Evolutionary conservation across 2,329 filamentous ascomycete genomes (phyloP).

Genomic region (Arachnomyces sp.): DNA sequence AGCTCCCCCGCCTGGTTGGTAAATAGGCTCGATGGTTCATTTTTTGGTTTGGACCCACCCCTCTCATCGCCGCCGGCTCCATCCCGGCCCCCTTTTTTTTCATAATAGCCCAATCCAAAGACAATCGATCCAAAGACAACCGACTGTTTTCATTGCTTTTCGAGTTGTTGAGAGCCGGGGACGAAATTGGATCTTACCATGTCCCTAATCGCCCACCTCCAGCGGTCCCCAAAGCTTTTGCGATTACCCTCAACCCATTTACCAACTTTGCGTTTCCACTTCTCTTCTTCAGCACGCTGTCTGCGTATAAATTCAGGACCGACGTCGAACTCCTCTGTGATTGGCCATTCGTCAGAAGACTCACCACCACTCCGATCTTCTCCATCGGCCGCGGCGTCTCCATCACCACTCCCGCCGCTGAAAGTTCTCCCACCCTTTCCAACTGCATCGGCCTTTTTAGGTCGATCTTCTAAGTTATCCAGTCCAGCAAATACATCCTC

Average conservation of each 20-base stretch:
- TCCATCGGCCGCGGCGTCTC: constrained; percentile 20
- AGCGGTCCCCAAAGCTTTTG: constrained; percentile 43
- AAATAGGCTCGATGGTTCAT: too few species aligned
- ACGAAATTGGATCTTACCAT: constrained; percentile 26
- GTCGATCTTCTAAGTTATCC: constrained; percentile 75
- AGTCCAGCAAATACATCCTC: constrained; percentile 93
- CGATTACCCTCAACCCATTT: constrained; percentile 66
- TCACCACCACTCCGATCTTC: constrained; percentile 38
- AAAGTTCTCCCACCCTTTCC: constrained; percentile 16
- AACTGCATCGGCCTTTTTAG: constrained; percentile 11
- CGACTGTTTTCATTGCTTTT: background rate
- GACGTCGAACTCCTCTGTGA: constrained; percentile 95
- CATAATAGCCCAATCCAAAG: too few species aligned
- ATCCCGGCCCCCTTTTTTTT: too few species aligned
- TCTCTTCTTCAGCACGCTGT: constrained; percentile 83
- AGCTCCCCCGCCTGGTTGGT: too few species aligned
- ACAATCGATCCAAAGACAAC: background rate
- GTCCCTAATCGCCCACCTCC: constrained; percentile 66
- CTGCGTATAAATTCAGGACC: constrained; percentile 86
- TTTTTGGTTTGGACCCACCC: too few species aligned
- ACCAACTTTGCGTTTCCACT: constrained; percentile 82
- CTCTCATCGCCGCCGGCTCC: too few species aligned
- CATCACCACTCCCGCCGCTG: constrained; percentile 14
- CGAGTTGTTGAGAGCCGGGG: background rate
- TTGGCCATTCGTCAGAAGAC: constrained; percentile 65